Conservation (phyloP, 129 eudicot genomes). For the Centrapalus pauciflorus region DNA sequence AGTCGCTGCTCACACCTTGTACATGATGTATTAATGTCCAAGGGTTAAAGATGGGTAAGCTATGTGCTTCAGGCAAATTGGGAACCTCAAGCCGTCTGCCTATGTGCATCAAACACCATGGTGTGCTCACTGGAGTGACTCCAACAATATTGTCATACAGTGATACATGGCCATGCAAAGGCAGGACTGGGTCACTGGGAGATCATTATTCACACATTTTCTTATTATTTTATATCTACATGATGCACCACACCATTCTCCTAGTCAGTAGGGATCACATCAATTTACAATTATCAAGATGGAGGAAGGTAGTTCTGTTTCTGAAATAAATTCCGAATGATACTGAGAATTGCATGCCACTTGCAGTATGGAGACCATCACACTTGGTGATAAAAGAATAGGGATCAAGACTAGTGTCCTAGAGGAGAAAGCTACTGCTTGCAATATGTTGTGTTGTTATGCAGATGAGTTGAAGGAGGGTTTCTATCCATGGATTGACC, state of each 20-base stretch:
- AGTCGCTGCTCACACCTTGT: too few species aligned
- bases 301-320: not conserved
- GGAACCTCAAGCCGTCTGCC: too few species aligned
- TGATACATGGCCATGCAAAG: not conserved
- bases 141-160: not conserved
- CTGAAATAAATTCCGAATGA: not conserved
- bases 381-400: constrained; percentile 96
- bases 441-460: constrained; percentile 98
- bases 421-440: constrained; percentile 99
- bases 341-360: constrained; percentile 1
- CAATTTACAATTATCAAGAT: not conserved
- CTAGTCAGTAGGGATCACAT: not conserved
- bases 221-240: not conserved
- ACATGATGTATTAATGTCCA: too few species aligned
- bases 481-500: constrained; percentile 98
- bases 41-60: too few species aligned
- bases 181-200: not conserved
- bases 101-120: not conserved
- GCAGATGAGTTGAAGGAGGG: constrained; percentile 99
- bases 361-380: constrained; percentile 98
- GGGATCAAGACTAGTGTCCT: constrained; percentile 97
- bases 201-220: not conserved
- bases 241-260: not conserved
- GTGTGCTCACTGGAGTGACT: not conserved
- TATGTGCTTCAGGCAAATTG: too few species aligned